phyloP scores from a whole-genome alignment of 2,329 filamentous ascomycete genomes.

The Nannizzia gypsea region DNA sequence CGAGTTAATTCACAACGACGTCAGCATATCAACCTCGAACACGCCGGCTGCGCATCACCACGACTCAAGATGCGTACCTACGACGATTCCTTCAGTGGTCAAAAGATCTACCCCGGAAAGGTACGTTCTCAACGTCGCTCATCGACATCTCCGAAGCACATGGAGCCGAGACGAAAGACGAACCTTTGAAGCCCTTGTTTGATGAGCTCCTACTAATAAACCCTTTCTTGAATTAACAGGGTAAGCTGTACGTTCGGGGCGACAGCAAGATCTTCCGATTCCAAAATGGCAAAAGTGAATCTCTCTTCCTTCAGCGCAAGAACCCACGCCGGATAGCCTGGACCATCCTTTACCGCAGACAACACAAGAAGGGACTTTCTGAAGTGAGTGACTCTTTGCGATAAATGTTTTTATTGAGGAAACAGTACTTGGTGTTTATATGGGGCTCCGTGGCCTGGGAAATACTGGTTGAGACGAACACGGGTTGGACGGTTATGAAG shows the following conservation, averaged over 20 bases:
- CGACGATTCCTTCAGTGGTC: slow-evolving; percentile 66
- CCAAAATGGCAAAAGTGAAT: slow-evolving; percentile 99
- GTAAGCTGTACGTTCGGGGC: slow-evolving; percentile 98
- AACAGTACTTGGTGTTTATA: neutral
- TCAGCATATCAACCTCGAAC: slow-evolving; percentile 23
- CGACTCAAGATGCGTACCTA: slow-evolving; percentile 57
- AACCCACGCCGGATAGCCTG: slow-evolving; percentile 99
- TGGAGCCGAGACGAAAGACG: neutral
- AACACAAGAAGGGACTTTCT: slow-evolving; percentile 99
- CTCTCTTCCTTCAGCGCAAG: slow-evolving; percentile 99
- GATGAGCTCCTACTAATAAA: slow-evolving; percentile 4
- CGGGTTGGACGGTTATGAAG: neutral
- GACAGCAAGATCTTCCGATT: slow-evolving; percentile 99
- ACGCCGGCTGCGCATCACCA: slow-evolving; percentile 34
- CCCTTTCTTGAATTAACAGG: slow-evolving; percentile 46
- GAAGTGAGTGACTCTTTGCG: slow-evolving; percentile 58
- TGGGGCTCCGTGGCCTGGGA: neutral
- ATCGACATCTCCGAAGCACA: neutral
- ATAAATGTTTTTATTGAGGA: neutral
- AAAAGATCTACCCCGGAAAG: slow-evolving; percentile 73
- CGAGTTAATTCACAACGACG: slow-evolving; percentile 33
- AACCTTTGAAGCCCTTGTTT: neutral
- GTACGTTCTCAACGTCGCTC: slow-evolving; percentile 38
- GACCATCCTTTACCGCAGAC: slow-evolving; percentile 95
- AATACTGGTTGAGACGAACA: slow-evolving; percentile 10